These are phyloP conservation scores for Leishmania tarentolae DNA, from an alignment of 208 protist species.

Conservation along the genomic window DNA sequence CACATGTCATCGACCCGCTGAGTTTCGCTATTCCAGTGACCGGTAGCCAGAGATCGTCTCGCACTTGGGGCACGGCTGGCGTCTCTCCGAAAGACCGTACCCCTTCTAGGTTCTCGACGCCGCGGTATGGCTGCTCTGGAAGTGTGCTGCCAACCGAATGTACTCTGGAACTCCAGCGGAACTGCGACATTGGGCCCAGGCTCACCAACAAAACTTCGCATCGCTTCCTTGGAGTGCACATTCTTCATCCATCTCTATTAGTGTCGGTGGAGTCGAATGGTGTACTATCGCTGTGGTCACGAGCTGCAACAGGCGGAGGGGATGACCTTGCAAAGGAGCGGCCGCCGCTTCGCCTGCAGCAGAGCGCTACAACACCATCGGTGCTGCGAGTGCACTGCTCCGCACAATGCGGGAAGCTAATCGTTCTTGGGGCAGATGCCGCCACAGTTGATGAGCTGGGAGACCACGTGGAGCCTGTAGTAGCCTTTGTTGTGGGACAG, in stretches of 20 bases:
- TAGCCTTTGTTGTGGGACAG: constrained; percentile 37
- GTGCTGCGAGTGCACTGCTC: constrained; percentile 31
- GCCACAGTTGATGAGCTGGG: constrained; percentile 15
- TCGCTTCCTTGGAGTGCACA: constrained; percentile 32
- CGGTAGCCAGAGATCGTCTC: neutral
- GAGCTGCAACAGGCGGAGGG: neutral
- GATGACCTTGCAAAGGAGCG: neutral
- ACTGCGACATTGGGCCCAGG: neutral
- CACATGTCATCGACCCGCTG: neutral
- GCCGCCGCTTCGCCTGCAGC: neutral
- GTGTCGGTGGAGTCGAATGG: constrained; percentile 44
- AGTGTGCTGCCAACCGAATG: constrained; percentile 24
- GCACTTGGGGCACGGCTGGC: neutral
- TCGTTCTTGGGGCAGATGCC: constrained; percentile 34
- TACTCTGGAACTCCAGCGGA: constrained; percentile 2
- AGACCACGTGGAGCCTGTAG: constrained; percentile 17
- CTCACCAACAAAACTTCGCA: neutral
- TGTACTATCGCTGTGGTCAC: constrained; percentile 38
- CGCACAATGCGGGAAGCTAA: constrained; percentile 20
- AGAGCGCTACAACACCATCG: constrained; percentile 10
- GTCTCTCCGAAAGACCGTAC: neutral
- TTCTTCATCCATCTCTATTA: constrained; percentile 10
- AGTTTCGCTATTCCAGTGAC: neutral
- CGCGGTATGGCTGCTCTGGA: constrained; percentile 32
- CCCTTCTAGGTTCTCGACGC: neutral